Evolutionary conservation across 257 asterid species (phyloP), one percentile per base, ranked within the genome.

Genomic region (Solanum microdontum): DNA sequence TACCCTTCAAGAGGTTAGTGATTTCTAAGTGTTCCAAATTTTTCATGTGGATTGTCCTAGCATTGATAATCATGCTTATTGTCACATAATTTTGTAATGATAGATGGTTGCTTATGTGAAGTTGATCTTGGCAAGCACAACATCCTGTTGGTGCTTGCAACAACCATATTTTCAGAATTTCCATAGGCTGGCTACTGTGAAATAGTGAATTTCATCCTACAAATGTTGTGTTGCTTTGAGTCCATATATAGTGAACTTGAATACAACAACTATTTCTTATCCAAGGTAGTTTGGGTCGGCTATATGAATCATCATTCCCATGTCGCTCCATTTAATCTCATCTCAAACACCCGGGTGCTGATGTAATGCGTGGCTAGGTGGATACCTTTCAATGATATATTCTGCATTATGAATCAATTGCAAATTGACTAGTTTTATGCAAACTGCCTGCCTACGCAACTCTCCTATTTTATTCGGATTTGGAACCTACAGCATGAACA

Each of bases 1-100:
- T 92, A 87, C 97, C 23, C 36, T 91, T 89, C 92, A 87, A 89
- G 99, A 96, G 99, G 99, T 94, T 40, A 90, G 97, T 88, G 87
- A 45, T 89, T 69, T 82, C 3, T 69, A 45, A 34, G 19, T 43
- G 5, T 39, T 30, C 77, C 30, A 45, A 21, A 40, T 85, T 3
- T 85, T 40, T 82, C 32, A 51, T 17, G 19, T 76, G 82, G 86
- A 85, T 34, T 40, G 36, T 76, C 39, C 73, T 39, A n/a, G 39
- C 58, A 5, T 80, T n/a, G 17, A 24, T 30, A 43, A n/a, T 82
- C 84, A 24, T 87, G 69, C 43, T 82, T 82, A 32, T 82, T 48
- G 40, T 82, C 85, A 48, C 69, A 28, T 48, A 48, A 17, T 82
- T 45, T 48, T 82, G 37, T 48, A n/a, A 48, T 82, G 40, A 17